Evolutionary conservation across 1,284 basidiomycete genomes (phyloP).

Genomic region (Malassezia slooffiae): DNA sequence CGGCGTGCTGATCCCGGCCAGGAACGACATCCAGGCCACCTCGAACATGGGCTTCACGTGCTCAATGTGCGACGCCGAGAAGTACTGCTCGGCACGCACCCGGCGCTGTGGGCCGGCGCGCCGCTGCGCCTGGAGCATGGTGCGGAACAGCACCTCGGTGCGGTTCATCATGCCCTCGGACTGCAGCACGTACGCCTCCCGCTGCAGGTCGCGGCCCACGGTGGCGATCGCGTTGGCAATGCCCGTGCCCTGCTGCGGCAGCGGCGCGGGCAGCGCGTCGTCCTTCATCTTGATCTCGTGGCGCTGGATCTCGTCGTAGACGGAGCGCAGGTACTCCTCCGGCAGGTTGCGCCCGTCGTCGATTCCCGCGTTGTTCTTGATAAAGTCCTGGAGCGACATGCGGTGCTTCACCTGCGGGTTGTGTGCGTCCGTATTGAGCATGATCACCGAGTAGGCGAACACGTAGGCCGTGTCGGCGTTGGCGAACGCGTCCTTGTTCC

Average conservation of each 20-base stretch:
- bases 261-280: conserved; percentile 23
- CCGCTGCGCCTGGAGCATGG: conserved; percentile 45
- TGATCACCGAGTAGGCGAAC: conserved; percentile 46
- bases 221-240: conserved; percentile 40
- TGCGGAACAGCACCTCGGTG: conserved; percentile 45
- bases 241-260: conserved; percentile 18
- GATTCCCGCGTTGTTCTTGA: conserved; percentile 46
- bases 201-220: conserved; percentile 42
- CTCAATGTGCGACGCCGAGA: conserved; percentile 45
- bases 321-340: conserved; percentile 34
- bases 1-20: conserved; percentile 42
- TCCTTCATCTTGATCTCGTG: conserved; percentile 48
- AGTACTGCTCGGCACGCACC: conserved; percentile 43
- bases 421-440: conserved; percentile 47
- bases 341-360: conserved; percentile 42
- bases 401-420: conserved; percentile 45
- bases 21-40: conserved; percentile 47
- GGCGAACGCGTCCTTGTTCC: conserved; percentile 41
- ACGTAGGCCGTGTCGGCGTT: conserved; percentile 47
- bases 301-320: conserved; percentile 44
- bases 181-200: conserved; percentile 44
- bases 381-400: conserved; percentile 44
- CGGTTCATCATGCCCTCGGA: conserved; percentile 45
- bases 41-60: conserved; percentile 47
- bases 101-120: conserved; percentile 34